These are phyloP conservation scores for Xylaria venustula DNA, from an alignment of 495 filamentous ascomycete genomes.

Conservation along the genomic window DNA sequence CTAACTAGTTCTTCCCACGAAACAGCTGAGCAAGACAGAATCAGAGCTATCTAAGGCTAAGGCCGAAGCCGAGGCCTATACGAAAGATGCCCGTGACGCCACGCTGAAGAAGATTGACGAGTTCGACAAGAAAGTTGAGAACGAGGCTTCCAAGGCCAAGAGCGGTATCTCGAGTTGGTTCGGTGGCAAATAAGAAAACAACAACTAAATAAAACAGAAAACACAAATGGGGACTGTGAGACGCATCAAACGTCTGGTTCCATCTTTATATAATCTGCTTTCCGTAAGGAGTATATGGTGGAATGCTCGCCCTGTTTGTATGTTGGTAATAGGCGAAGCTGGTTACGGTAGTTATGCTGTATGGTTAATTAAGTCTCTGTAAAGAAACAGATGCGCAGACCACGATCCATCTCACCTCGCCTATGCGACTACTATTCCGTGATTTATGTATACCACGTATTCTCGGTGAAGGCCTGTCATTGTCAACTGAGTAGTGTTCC, in stretches of 20 bases:
- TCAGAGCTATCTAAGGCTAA: conserved; percentile 55
- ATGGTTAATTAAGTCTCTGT: neutral
- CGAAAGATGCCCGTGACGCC: conserved; percentile 56
- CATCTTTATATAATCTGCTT: neutral
- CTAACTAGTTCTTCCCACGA: conserved; percentile 12
- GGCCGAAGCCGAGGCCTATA: conserved; percentile 56
- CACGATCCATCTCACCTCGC: too few species aligned
- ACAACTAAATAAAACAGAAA: too few species aligned
- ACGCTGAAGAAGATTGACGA: conserved; percentile 70
- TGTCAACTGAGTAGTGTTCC: neutral
- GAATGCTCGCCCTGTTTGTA: neutral
- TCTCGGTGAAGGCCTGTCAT: too few species aligned
- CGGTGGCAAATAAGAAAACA: conserved; percentile 56
- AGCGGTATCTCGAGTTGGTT: conserved; percentile 78
- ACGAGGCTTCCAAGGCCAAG: conserved; percentile 76
- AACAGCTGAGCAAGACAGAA: conserved; percentile 61
- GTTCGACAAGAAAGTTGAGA: conserved; percentile 72
- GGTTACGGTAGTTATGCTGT: neutral
- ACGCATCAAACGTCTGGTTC: neutral
- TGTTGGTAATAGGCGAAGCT: neutral
- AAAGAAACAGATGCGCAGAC: neutral
- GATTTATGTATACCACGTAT: too few species aligned
- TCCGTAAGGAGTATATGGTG: neutral
- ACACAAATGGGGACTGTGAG: neutral
- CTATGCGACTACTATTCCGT: too few species aligned